Evolutionary conservation across 2,329 filamentous ascomycete genomes (phyloP), one percentile per base, ranked within the genome.

Genomic region (Alternaria consortialis): DNA sequence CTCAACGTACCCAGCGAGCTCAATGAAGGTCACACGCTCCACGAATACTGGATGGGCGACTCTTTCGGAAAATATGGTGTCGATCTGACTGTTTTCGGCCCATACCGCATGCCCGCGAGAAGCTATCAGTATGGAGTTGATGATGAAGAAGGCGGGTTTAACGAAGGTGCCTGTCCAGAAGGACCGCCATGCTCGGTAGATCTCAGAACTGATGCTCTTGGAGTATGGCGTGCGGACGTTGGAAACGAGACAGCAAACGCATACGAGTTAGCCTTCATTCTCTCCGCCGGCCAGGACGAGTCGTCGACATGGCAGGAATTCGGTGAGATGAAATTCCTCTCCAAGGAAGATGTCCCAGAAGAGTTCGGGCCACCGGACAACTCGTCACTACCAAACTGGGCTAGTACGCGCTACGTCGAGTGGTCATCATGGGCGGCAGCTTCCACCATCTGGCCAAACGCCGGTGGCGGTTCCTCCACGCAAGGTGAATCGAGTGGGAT

Each of bases 11-110:
- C 84, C 0, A 79, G 75, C 39, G 81, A 83, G 4, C 69, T 86
- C 31, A 86, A 86, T 58, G 75, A 75, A n/a, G 80, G 80, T 4
- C 84, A 85, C 60, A 86, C 84, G 2, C 74, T 86, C 2, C 84
- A 86, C 60, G 84, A 86, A 70, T 86, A 86, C 67, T 86, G 84
- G 84, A 86, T 86, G 84, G 84, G 84, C 53, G 84, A 86, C 69
- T 85, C 83, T 1, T 81, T 79, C 12, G 84, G 84, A 3, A 79
- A 81, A 17, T 86, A 82, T 59, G 84, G 84, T 13, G 84, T 86
- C 8, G 82, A 86, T 57, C 64, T 86, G 69, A 85, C 84, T 0
- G 81, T 81, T 0, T 86, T 85, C 58, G 84, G 84, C 0, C 78
- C 83, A 0, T 86, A 86, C 58, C 75, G 76, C n/a, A 74, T 86